Conservation (phyloP, 345 rosid genomes). For the Alliaria petiolata region DNA sequence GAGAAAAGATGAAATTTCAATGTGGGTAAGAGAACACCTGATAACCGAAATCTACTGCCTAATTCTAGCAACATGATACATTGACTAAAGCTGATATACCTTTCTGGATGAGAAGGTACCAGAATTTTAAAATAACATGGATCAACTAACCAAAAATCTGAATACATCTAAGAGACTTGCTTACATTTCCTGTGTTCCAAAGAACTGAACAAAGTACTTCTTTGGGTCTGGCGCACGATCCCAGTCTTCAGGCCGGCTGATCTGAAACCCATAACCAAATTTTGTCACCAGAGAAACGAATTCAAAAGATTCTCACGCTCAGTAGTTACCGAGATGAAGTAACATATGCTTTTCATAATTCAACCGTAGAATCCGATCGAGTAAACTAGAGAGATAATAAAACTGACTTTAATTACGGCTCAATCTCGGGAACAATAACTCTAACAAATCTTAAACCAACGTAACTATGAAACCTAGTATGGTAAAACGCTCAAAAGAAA, state of each 20-base stretch:
- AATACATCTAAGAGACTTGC: constrained; percentile 20
- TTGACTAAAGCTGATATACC: neutral
- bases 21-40: neutral
- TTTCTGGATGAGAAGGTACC: constrained; percentile 3
- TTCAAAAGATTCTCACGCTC: neutral
- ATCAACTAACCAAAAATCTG: neutral
- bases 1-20: neutral
- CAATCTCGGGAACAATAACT: neutral
- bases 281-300: constrained; percentile 2
- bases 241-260: constrained; percentile 87
- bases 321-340: neutral
- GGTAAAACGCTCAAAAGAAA: neutral
- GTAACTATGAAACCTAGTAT: neutral
- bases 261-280: constrained; percentile 51
- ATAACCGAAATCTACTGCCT: neutral
- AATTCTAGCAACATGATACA: constrained; percentile 12
- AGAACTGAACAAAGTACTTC: constrained; percentile 86
- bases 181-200: constrained; percentile 96
- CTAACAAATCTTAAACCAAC: neutral
- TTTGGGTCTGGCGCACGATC: constrained; percentile 66
- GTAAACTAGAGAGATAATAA: neutral
- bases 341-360: neutral
- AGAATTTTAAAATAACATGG: neutral
- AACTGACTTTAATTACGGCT: neutral
- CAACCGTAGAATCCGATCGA: neutral